Conservation (phyloP, 2,329 filamentous ascomycete species). For the Colletotrichum navitas region DNA sequence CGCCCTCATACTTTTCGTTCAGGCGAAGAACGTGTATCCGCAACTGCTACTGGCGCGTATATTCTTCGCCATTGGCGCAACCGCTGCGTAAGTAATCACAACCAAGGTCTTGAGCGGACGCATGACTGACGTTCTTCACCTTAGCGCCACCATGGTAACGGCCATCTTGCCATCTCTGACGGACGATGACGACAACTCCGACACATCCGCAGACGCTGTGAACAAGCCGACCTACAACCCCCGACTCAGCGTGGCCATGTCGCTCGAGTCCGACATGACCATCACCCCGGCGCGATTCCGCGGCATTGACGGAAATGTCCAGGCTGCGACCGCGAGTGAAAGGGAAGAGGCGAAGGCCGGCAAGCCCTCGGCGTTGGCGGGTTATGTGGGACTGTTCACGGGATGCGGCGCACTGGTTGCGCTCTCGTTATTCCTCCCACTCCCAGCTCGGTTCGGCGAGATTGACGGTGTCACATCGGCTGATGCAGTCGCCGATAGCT, state of each 20-base stretch:
- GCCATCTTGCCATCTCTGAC: conserved; percentile 85
- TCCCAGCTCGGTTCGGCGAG: conserved; percentile 83
- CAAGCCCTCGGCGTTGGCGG: conserved; percentile 77
- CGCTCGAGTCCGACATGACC: conserved; percentile 79
- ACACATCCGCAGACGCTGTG: conserved; percentile 45
- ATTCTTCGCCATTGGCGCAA: conserved; percentile 90
- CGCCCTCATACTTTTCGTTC: conserved; percentile 83
- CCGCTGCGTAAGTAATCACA: conserved; percentile 75
- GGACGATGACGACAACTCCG: conserved; percentile 57
- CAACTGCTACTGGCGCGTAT: conserved; percentile 87
- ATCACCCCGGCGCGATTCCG: conserved; percentile 76
- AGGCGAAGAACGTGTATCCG: conserved; percentile 89
- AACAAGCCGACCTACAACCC: conserved; percentile 56
- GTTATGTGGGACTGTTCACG: conserved; percentile 91
- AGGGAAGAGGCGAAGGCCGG: conserved; percentile 48
- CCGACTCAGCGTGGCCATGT: conserved; percentile 72
- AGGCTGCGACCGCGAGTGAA: conserved; percentile 8
- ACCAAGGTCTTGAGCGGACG: not conserved
- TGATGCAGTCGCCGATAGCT: conserved; percentile 83
- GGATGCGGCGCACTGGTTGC: conserved; percentile 92
- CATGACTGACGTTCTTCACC: conserved; percentile 5
- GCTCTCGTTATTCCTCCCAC: conserved; percentile 83
- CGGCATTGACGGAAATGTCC: conserved; percentile 51
- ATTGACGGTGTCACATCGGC: conserved; percentile 78
- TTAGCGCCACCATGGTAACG: conserved; percentile 91